Conservation (phyloP, 164 flowering plant genomes). For the Platanus orientalis region DNA sequence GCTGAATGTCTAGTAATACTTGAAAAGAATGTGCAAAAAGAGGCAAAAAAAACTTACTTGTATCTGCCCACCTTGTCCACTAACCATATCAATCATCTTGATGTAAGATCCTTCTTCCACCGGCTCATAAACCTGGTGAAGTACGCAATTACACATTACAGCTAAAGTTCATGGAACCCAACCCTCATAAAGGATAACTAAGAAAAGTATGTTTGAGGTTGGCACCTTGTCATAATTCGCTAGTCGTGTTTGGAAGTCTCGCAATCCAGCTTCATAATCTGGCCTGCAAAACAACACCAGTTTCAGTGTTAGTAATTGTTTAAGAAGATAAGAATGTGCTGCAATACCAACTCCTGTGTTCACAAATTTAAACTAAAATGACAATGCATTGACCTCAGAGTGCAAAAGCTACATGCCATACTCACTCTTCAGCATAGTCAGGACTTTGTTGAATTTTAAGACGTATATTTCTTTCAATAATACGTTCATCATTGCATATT, state of each 20-base stretch:
- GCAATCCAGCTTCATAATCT: conserved; percentile 86
- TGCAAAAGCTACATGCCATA: conserved; percentile 7
- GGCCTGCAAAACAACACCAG: conserved; percentile 4
- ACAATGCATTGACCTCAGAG: background rate
- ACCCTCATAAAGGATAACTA: background rate
- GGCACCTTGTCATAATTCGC: conserved; percentile 75
- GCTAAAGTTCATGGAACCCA: background rate
- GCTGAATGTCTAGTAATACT: background rate
- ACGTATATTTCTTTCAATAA: conserved; percentile 92
- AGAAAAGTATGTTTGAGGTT: background rate
- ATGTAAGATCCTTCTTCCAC: conserved; percentile 98
- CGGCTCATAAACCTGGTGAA: conserved; percentile 85
- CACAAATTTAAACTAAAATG: background rate
- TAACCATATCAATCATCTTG: conserved; percentile 97
- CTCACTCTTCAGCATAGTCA: conserved; percentile 96
- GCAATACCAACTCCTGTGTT: conserved; percentile 19
- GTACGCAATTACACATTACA: background rate
- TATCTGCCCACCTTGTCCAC: conserved; percentile 96
- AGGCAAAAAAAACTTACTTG: conserved; percentile 50
- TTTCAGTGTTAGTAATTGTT: conserved; percentile 4
- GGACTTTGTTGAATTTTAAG: conserved; percentile 99
- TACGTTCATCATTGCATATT: conserved; percentile 74
- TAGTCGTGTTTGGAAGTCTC: conserved; percentile 73
- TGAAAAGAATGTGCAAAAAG: background rate
- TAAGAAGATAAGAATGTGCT: conserved; percentile 36